A percentile compares a stretch with the other conserved stretches of the same genome.
These are phyloP conservation scores for Fusarium oxysporum DNA, from an alignment of 2,329 filamentous ascomycete species.

Conservation along the genomic window DNA sequence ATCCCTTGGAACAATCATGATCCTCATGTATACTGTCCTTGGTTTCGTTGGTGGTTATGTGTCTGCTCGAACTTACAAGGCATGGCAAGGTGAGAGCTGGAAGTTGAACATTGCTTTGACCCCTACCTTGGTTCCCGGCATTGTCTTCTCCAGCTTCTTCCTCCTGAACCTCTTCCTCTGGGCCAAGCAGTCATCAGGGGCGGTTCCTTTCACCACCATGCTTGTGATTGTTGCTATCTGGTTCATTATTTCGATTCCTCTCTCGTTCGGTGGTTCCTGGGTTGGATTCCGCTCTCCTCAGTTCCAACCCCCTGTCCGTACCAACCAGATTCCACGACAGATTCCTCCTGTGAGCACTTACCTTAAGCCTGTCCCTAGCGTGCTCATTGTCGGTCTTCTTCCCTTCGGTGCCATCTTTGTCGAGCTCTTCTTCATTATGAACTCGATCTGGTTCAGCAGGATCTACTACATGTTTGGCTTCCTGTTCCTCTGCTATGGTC, in stretches of 20 bases:
- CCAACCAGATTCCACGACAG: conserved; percentile 97
- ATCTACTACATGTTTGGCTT: conserved; percentile 99
- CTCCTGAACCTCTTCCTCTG: conserved; percentile 95
- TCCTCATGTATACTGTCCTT: conserved; percentile 92
- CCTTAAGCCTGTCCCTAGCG: conserved; percentile 86
- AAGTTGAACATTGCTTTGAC: conserved; percentile 93
- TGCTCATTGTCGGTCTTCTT: conserved; percentile 90
- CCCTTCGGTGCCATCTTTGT: conserved; percentile 98
- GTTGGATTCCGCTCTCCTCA: conserved; percentile 83
- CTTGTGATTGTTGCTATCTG: conserved; percentile 91
- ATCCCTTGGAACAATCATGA: conserved; percentile 90
- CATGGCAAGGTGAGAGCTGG: conserved; percentile 92
- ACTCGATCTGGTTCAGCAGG: conserved; percentile 97
- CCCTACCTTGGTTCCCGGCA: conserved; percentile 83
- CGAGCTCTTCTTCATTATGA: conserved; percentile 99
- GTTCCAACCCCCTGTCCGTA: conserved; percentile 85
- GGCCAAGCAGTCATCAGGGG: conserved; percentile 91
- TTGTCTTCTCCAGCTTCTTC: conserved; percentile 92
- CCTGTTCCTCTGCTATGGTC: conserved; percentile 94
- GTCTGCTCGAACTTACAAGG: conserved; percentile 92
- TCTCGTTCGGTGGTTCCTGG: conserved; percentile 92
- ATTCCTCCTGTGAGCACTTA: conserved; percentile 88
- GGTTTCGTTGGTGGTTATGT: conserved; percentile 93
- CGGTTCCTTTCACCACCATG: conserved; percentile 97
- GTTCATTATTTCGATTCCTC: conserved; percentile 95